Base-by-base conservation (phyloP, 1,284 basidiomycete genomes). In the Ceratobasidium sp. region DNA sequence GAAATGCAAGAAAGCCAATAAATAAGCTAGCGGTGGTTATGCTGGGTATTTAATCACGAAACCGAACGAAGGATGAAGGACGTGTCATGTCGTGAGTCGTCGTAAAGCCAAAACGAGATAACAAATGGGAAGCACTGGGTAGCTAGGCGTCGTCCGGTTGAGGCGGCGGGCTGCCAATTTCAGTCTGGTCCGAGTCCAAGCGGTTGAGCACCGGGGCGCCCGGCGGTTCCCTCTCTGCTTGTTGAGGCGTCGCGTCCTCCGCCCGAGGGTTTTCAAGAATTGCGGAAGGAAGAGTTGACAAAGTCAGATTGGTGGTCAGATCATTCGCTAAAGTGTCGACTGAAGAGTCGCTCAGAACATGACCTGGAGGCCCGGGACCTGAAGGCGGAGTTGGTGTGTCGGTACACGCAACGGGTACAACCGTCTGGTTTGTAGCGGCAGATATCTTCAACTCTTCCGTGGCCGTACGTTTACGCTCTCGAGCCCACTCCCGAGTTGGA, bases 131-230 rank as follows among this genome's bases (percentile, higher is more conserved):
- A 44, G 28, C 26, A 23, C 46, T 66, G 23, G 64, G 64, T 15
- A 33, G 33, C 10, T 23, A 12, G 12, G 59, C 44, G 13, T 75
- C 20, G n/a, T 59, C 46, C 28, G 17, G 57, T n/a, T 26, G 20
- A 48, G 70, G 7, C 23, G 65, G 23, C 23, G 38, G 33, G 33
- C 33, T 12, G 40, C 71, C 71, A 23, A 75, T 42, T 64, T 56
- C 71, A 17, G 71, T 75, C 33, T 75, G 33, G 20, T 65, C 71
- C 59, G 71, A 75, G 48, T 75, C 59, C 33, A 65, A 52, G 42
- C 71, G 71, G 23, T 42, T 54, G 23, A 75, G 61, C 7, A 26
- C 33, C 7, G 71, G 71, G 4, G 20, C 65, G 17, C 42, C 52
- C 48, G 46, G 48, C 10, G 48, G 26, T 15, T 33, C 12, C 17